Evolutionary conservation across 2,329 filamentous ascomycete genomes (phyloP), one percentile per base, ranked within the genome.

Genomic region (Capronia coronata): DNA sequence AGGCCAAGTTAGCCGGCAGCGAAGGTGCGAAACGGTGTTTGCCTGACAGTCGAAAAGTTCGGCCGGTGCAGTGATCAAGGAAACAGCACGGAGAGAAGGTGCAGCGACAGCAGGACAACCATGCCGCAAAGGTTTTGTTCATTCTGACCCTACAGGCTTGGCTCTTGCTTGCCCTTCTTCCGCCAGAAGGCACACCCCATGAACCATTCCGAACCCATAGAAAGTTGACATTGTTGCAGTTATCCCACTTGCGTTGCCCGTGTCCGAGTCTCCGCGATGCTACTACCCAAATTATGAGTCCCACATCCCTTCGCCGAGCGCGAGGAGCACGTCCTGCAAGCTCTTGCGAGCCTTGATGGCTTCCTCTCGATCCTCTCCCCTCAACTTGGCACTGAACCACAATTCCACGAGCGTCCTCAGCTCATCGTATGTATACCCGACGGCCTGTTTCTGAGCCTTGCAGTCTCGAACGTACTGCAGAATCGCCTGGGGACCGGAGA

Each of bases 271-370:
- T n/a, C 19, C 22, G 5, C 19, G 9, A 25, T 25, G 38, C 11
- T 21, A 41, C 19, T 7, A 7, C 7, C 3, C 21, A 9, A n/a
- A 25, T 52, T 44, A 57, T 29, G 66, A 67, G 65, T 73, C 71
- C 71, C 71, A 73, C 70, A 74, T 72, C 35, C 71, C 61, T 61
- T 73, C 71, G 46, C 69, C 71, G 59, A 74, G 58, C 43, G 64
- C 64, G 50, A 73, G 57, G 51, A 73, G 59, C 10, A 69, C 66
- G 61, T 73, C 71, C 9, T 66, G 68, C 51, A 67, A 70, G 16
- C 65, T 68, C 51, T 70, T 71, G 61, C 71, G 71, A 19, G 70
- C 69, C 41, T 67, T 65, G 64, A 74, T 67, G 25, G 68, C 69
- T 38, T 71, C 71, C 57, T 73, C 71, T 11, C 71, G 62, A 42